phyloP scores from a whole-genome alignment of 352 stramenopile genomes.

The Phytophthora cactorum region DNA sequence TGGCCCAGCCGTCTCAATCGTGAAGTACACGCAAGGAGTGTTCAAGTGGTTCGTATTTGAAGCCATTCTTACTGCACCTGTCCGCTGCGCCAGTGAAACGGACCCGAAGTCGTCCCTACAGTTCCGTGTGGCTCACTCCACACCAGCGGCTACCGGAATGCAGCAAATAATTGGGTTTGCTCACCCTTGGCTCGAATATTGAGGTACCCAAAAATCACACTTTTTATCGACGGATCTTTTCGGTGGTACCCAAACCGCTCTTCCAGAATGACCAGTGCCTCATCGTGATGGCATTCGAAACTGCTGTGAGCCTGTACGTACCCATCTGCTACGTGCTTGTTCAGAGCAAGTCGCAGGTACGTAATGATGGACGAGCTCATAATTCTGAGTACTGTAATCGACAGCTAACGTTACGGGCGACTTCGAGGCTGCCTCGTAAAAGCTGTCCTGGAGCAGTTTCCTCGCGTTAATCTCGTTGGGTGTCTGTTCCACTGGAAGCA shows the following conservation, averaged over 20 bases:
- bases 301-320: background rate
- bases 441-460: background rate
- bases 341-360: background rate
- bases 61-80: background rate
- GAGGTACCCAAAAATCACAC: background rate
- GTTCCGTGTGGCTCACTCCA: background rate
- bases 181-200: background rate
- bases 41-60: background rate
- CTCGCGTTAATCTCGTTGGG: background rate
- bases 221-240: constrained; percentile 5
- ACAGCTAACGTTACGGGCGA: background rate
- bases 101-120: background rate
- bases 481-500: background rate
- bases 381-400: background rate
- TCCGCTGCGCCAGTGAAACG: background rate
- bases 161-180: background rate
- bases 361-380: background rate
- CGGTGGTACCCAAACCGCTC: background rate
- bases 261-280: background rate
- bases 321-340: background rate
- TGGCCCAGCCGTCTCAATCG: background rate
- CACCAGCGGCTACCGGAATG: background rate
- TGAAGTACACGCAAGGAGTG: background rate
- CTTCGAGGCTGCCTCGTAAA: background rate
- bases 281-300: background rate